Percentiles rank a stretch among this genome's conserved stretches.
phyloP scores from a whole-genome alignment of 495 filamentous ascomycete species.

The Hyaloscypha hepaticicola region DNA sequence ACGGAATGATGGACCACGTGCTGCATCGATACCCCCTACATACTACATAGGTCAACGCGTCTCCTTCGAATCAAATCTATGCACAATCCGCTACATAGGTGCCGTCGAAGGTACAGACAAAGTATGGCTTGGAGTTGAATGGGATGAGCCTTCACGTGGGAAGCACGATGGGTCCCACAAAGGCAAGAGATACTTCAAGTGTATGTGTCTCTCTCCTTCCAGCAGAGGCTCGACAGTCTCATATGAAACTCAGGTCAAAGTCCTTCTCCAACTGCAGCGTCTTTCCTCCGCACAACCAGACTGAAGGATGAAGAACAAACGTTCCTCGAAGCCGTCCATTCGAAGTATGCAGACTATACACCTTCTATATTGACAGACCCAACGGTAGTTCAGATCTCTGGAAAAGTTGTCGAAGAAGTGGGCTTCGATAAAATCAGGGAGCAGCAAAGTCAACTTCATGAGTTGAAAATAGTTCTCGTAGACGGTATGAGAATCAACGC shows the following conservation, averaged over 20 bases:
- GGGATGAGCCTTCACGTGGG: conserved; percentile 82
- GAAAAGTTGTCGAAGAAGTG: conserved; percentile 90
- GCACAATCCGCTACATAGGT: conserved; percentile 85
- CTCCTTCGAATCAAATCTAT: conserved; percentile 69
- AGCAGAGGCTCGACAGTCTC: background rate
- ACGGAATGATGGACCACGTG: background rate
- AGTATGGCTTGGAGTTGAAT: conserved; percentile 93
- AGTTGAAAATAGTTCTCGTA: conserved; percentile 77
- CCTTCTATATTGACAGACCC: conserved; percentile 32
- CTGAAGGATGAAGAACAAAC: conserved; percentile 61
- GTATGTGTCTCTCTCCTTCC: conserved; percentile 45
- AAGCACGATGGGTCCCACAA: conserved; percentile 87
- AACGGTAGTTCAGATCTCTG: conserved; percentile 64
- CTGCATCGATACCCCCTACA: conserved; percentile 28
- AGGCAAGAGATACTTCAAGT: conserved; percentile 79
- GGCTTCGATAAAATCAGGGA: conserved; percentile 91
- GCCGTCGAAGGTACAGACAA: conserved; percentile 71
- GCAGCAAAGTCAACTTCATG: conserved; percentile 72
- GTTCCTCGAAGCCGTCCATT: conserved; percentile 75
- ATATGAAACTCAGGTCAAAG: conserved; percentile 54
- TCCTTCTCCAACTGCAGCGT: conserved; percentile 66
- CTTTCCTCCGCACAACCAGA: conserved; percentile 81
- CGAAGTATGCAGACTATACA: conserved; percentile 73
- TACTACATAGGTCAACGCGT: conserved; percentile 65
- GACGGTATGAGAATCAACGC: conserved; percentile 66